These are phyloP conservation scores for Gardenia jasminoides DNA, from an alignment of 257 asterid species.

Conservation along the genomic window DNA sequence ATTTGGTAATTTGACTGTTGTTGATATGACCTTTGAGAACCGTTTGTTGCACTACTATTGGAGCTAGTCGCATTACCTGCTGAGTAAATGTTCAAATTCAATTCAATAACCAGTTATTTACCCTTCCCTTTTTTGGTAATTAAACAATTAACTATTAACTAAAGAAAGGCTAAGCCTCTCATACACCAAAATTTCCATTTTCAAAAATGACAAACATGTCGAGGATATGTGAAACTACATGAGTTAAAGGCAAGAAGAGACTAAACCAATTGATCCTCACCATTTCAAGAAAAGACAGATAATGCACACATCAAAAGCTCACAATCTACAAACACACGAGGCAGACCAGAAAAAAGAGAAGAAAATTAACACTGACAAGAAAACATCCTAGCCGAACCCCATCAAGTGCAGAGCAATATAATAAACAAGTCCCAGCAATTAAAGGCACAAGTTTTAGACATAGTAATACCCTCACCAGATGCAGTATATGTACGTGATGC, in stretches of 20 bases:
- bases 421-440: neutral
- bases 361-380: neutral
- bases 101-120: neutral
- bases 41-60: constrained; percentile 27
- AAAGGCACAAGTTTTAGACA: neutral
- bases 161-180: neutral
- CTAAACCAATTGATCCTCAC: neutral
- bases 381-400: neutral
- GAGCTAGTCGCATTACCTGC: constrained; percentile 37
- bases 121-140: neutral
- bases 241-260: neutral
- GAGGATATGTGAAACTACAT: too few relatives aligned
- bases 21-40: constrained; percentile 51
- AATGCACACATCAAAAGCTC: neutral
- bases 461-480: neutral
- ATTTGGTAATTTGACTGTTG: constrained; percentile 58
- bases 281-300: neutral
- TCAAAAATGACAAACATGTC: neutral
- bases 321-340: neutral
- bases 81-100: constrained; percentile 6
- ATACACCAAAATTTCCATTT: neutral
- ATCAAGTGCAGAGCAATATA: neutral
- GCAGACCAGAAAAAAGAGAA: neutral
- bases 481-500: neutral
- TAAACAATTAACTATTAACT: neutral